These are phyloP conservation scores for Lasiosphaeria ovina DNA, from an alignment of 495 filamentous ascomycete species.

Conservation along the genomic window DNA sequence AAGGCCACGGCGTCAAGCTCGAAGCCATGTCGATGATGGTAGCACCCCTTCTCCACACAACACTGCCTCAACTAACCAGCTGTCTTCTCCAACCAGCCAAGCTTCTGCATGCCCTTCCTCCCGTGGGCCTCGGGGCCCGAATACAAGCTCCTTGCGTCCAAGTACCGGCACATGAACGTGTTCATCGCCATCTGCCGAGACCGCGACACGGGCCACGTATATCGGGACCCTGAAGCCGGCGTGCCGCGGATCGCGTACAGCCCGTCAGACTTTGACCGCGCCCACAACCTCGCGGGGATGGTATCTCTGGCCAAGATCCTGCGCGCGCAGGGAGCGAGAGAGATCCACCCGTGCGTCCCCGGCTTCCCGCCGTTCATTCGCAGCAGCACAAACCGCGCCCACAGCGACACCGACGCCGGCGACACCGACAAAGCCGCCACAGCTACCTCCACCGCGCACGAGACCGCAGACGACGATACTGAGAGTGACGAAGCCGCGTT, in stretches of 20 bases:
- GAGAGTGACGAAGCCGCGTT: slow-evolving; percentile 45
- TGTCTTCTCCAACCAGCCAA: slow-evolving; percentile 8
- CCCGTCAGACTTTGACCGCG: slow-evolving; percentile 65
- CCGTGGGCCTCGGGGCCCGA: slow-evolving; percentile 64
- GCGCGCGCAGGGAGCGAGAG: slow-evolving; percentile 71
- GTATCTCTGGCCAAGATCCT: slow-evolving; percentile 69
- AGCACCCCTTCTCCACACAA: slow-evolving; percentile 3
- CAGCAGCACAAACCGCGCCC: slow-evolving; percentile 14
- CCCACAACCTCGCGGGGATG: slow-evolving; percentile 68
- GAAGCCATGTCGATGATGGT: slow-evolving; percentile 66
- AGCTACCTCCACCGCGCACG: not conserved
- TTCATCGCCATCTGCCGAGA: slow-evolving; percentile 73
- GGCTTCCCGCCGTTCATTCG: slow-evolving; percentile 69
- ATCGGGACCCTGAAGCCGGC: slow-evolving; percentile 68
- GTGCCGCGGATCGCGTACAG: slow-evolving; percentile 64
- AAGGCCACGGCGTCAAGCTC: slow-evolving; percentile 82
- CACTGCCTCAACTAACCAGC: slow-evolving; percentile 1
- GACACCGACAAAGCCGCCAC: slow-evolving; percentile 51
- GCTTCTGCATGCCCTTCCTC: slow-evolving; percentile 49
- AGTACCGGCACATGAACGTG: slow-evolving; percentile 59
- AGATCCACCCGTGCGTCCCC: slow-evolving; percentile 63
- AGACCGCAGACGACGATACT: slow-evolving; percentile 1
- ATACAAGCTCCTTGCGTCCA: slow-evolving; percentile 63
- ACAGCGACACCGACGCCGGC: slow-evolving; percentile 44
- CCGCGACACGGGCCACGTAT: slow-evolving; percentile 69